Evolutionary conservation across 2,329 filamentous ascomycete species (phyloP).

Genomic region (Diaporthe sp.): DNA sequence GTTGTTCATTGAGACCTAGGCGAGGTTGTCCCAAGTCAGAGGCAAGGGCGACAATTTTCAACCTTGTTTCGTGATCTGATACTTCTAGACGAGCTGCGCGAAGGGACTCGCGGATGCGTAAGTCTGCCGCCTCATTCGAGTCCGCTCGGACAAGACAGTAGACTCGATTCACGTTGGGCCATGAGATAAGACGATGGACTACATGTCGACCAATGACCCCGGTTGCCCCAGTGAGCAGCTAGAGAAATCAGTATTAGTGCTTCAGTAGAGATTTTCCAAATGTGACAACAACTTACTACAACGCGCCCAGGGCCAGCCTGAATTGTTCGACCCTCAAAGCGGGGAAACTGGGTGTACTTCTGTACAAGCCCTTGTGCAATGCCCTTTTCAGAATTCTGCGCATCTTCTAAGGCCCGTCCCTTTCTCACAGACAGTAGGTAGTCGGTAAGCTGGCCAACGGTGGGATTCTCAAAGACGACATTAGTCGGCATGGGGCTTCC

Average conservation of each 20-base stretch:
- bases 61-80: neutral
- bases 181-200: slow-evolving; percentile 67
- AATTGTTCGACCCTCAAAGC: slow-evolving; percentile 38
- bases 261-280: neutral
- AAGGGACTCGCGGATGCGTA: slow-evolving; percentile 47
- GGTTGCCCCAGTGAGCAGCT: slow-evolving; percentile 68
- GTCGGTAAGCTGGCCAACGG: slow-evolving; percentile 40
- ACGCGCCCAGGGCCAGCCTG: slow-evolving; percentile 45
- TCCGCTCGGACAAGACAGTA: slow-evolving; percentile 60
- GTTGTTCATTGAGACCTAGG: slow-evolving; percentile 3
- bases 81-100: neutral
- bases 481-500: slow-evolving; percentile 40
- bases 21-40: neutral
- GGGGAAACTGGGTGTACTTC: slow-evolving; percentile 52
- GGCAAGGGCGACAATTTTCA: neutral
- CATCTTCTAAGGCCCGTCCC: neutral
- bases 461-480: slow-evolving; percentile 48
- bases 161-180: slow-evolving; percentile 65
- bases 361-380: slow-evolving; percentile 50
- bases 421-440: slow-evolving; percentile 44
- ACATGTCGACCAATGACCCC: slow-evolving; percentile 72
- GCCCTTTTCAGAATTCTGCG: slow-evolving; percentile 43
- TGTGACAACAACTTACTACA: slow-evolving; percentile 47
- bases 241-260: slow-evolving; percentile 47
- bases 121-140: slow-evolving; percentile 45